Conservation (phyloP, 768 basidiomycete genomes). For the Russula earlei region DNA sequence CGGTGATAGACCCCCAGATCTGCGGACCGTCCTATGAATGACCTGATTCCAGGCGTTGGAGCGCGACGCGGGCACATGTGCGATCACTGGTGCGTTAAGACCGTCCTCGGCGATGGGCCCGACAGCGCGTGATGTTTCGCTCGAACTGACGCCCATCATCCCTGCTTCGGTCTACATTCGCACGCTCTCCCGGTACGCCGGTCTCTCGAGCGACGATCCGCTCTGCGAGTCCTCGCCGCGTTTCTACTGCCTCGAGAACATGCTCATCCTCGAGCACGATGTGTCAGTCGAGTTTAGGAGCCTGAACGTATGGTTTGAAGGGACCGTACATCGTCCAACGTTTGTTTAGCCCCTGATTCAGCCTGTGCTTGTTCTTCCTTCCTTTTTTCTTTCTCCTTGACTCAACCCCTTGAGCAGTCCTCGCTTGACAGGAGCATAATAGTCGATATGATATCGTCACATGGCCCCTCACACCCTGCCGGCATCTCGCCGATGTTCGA, state of each 20-base stretch:
- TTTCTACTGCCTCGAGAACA: constrained; percentile 10
- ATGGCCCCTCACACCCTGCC: constrained; percentile 2
- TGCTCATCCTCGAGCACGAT: constrained; percentile 2
- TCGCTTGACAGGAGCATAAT: not conserved
- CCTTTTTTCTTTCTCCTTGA: not conserved
- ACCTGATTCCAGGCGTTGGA: no score
- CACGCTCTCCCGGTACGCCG: constrained; percentile 9
- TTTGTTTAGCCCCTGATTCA: no score
- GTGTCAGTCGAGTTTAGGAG: constrained; percentile 22
- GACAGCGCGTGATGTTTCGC: not conserved
- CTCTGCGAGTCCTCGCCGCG: not conserved
- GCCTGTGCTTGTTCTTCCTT: no score
- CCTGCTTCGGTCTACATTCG: constrained; percentile 9
- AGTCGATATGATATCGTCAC: constrained; percentile 7
- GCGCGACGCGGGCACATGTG: constrained; percentile 5
- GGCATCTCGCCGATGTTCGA: not conserved
- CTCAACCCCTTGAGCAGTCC: not conserved
- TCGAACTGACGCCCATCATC: constrained; percentile 4
- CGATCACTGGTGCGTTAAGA: constrained; percentile 2
- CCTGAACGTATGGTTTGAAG: constrained; percentile 28
- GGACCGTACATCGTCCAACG: no score
- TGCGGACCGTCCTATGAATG: not conserved
- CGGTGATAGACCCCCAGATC: not conserved
- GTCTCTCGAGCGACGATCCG: no score
- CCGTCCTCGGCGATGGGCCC: not conserved